Evolutionary conservation across 768 basidiomycete species (phyloP), one percentile per base, ranked within the genome.

Genomic region (Mrakia gelida): DNA sequence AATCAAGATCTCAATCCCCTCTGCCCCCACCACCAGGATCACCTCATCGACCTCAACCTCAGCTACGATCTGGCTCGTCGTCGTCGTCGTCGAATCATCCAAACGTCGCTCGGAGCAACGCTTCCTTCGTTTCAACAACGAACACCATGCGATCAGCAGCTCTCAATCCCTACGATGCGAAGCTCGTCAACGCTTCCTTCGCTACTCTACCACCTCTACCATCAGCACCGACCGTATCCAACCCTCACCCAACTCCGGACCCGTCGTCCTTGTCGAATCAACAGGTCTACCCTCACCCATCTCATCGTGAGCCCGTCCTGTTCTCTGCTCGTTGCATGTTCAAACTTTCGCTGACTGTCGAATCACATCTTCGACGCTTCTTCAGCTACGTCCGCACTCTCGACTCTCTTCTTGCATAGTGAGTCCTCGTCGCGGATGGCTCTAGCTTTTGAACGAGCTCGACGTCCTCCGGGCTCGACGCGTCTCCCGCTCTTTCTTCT

Each of bases 361-460:
- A 1, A 45, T 70, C 38, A 3, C 30, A 59, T 13, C 13, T 15
- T 13, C 21, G 63, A 7, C 49, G 7, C 26, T 34, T 38, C 15
- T 34, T 0, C 65, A 78, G 77, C 78, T 15, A 79, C 74, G 0
- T 79, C 78, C 6, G 74, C 78, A 2, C 70, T 79, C 23, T 79
- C 78, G 8, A 75, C 68, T 9, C 85, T 98, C 30, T 92, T 95
- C 84, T 90, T 95, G 45, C 90, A 93, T 83, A 70, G 67, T 70
- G 38, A 45, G 67, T 70, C 7, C 8, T 9, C 23, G 9, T 70
- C 21, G 26, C 34, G 43, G 10, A 23, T 13, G 21, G 38, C 9
- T 34, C 18, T 70, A 41, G n/a, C 10, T n/a, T 1, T 11, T 3
- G 41, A 41, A 13, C 49, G 49, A 52, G 49, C 49, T 52, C 49